These are phyloP conservation scores for Galeopsis tetrahit DNA, from an alignment of 257 asterid species.

Conservation along the genomic window DNA sequence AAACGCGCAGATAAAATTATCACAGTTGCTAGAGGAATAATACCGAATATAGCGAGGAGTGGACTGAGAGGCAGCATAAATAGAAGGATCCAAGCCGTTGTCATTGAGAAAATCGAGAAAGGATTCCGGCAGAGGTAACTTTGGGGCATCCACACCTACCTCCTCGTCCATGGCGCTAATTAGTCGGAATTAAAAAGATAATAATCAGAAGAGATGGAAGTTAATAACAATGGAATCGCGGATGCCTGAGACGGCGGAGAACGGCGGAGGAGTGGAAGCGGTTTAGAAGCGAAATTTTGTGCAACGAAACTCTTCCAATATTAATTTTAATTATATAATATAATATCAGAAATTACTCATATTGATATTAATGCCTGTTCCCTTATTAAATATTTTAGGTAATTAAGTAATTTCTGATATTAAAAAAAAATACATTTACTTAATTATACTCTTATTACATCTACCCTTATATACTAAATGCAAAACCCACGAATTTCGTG, in stretches of 20 bases:
- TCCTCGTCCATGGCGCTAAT: conserved; percentile 40
- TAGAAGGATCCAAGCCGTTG: conserved; percentile 80
- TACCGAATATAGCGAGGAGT: conserved; percentile 92
- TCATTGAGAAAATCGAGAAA: conserved; percentile 70
- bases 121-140: conserved; percentile 68
- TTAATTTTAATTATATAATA: too few relatives aligned
- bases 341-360: too few relatives aligned
- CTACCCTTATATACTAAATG: too few relatives aligned
- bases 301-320: neutral
- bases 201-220: neutral
- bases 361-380: too few relatives aligned
- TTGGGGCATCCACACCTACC: conserved; percentile 33
- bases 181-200: conserved; percentile 8
- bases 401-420: too few relatives aligned
- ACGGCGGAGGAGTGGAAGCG: conserved; percentile 24
- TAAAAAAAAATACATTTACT: too few relatives aligned
- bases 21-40: conserved; percentile 18
- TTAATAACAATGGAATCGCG: neutral
- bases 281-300: conserved; percentile 4
- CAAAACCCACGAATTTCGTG: too few relatives aligned
- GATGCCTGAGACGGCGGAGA: conserved; percentile 21
- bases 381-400: too few relatives aligned
- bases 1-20: neutral
- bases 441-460: too few relatives aligned
- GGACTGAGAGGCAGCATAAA: conserved; percentile 60